phyloP scores from a whole-genome alignment of 192 early-diverging fungal genomes.

The Spizellomyces sp. region DNA sequence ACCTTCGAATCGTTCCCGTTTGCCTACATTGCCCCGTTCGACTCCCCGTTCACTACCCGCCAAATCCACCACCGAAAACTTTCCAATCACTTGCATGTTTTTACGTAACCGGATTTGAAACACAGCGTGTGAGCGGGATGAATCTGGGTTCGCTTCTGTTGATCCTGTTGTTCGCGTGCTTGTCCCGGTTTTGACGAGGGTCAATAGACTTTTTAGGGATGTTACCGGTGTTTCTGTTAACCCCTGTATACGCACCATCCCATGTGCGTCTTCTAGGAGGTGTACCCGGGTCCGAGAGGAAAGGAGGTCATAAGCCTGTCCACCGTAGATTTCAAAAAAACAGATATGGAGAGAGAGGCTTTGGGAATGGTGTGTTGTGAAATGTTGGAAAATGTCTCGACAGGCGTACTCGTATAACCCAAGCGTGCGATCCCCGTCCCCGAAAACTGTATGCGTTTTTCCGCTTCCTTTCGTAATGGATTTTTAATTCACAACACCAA shows the following conservation, averaged over 20 bases:
- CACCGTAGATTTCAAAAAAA: too few relatives aligned
- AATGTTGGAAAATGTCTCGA: slow-evolving; percentile 20
- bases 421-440: slow-evolving; percentile 18
- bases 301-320: too few relatives aligned
- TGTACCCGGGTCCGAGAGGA: too few relatives aligned
- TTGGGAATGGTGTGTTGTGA: too few relatives aligned
- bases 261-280: too few relatives aligned
- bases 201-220: too few relatives aligned
- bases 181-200: slow-evolving; percentile 29
- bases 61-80: slow-evolving; percentile 43
- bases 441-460: slow-evolving; percentile 56
- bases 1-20: slow-evolving; percentile 32
- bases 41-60: slow-evolving; percentile 47
- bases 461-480: slow-evolving; percentile 28
- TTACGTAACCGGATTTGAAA: slow-evolving; percentile 20
- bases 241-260: too few relatives aligned
- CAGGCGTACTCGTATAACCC: slow-evolving; percentile 44
- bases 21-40: slow-evolving; percentile 24
- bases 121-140: slow-evolving; percentile 45
- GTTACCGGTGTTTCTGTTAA: too few relatives aligned
- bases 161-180: slow-evolving; percentile 41
- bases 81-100: slow-evolving; percentile 10
- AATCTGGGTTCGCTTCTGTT: slow-evolving; percentile 43
- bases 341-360: too few relatives aligned
- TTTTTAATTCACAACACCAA: neutral